A percentile compares a stretch with the other conserved stretches of the same genome.
Evolutionary conservation across 257 asterid species (phyloP).

Genomic region (Fraxinus quadrangulata): DNA sequence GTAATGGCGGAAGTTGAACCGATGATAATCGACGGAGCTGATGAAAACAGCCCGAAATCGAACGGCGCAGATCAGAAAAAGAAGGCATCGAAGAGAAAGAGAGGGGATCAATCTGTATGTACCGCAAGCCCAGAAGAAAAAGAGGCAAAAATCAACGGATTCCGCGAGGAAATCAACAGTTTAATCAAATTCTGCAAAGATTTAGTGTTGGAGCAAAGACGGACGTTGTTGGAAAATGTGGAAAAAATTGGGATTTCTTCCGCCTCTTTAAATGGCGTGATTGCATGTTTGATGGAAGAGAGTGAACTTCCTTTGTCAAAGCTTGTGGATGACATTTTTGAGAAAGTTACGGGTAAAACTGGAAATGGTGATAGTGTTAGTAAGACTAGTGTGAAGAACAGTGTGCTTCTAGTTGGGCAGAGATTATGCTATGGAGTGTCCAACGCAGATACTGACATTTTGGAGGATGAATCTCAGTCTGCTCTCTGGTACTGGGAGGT

Average conservation of each 20-base stretch:
- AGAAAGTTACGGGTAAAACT: slow-evolving; percentile 42
- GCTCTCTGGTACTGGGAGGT: slow-evolving; percentile 99
- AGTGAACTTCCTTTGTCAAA: slow-evolving; percentile 69
- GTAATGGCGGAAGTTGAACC: slow-evolving; percentile 35
- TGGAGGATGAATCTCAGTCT: slow-evolving; percentile 76
- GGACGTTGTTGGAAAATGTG: slow-evolving; percentile 32
- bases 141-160: slow-evolving; percentile 40
- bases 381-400: slow-evolving; percentile 66
- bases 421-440: slow-evolving; percentile 66
- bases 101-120: slow-evolving; percentile 13
- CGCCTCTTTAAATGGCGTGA: slow-evolving; percentile 40
- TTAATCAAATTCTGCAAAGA: slow-evolving; percentile 49
- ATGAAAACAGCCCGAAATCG: neutral
- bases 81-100: slow-evolving; percentile 41
- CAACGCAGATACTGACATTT: slow-evolving; percentile 72
- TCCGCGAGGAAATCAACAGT: slow-evolving; percentile 54
- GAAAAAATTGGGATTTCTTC: slow-evolving; percentile 31
- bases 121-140: slow-evolving; percentile 45
- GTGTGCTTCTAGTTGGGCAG: slow-evolving; percentile 70
- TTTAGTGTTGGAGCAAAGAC: slow-evolving; percentile 29
- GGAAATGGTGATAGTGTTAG: slow-evolving; percentile 45
- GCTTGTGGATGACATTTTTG: slow-evolving; percentile 63
- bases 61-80: slow-evolving; percentile 21
- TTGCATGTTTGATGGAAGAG: slow-evolving; percentile 83
- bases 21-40: slow-evolving; percentile 26